Base-by-base conservation (phyloP, 2,329 filamentous ascomycete genomes). In the Aciculosporium take region DNA sequence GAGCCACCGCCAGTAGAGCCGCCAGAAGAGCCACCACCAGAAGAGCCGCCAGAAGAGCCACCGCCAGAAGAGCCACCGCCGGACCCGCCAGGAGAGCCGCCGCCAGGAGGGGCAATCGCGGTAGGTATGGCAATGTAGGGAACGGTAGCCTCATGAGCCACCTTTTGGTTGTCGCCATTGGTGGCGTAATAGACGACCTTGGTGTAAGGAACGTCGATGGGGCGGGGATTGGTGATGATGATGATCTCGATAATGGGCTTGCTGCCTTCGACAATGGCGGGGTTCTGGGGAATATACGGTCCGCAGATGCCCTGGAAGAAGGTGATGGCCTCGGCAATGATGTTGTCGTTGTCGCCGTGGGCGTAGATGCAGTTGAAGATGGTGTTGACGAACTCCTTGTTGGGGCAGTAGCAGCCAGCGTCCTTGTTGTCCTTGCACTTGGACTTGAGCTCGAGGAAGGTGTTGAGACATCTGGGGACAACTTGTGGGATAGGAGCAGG, bases 221-320 rank as follows among this genome's bases (percentile, higher is more conserved):
- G 61, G 44, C 68, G 70, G 43, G 73, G 74, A 20, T 66, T 64
- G 12, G 67, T 66, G 45, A 68, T 65, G 25, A 73, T 72, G 55
- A 76, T 68, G 61, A 80, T 72, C 42, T 69, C 71, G 52, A 76
- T 75, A 58, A 76, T 66, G 30, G 70, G 68, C 20, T 82, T 76
- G 51, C 85, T 77, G 48, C 74, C 78, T 38, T 83, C 93, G 56
- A 85, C 75, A 54, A 96, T 84, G 48, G 72, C 84, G n/a, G 88
- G 86, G 74, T 95, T 94, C 57, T 73, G 53, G 13, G 72, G 68
- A 28, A 85, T 72, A 62, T 81, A 80, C 40, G 72, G 65, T 44
- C 83, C 86, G 67, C 89, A 96, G 64, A 96, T 84, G 59, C 88
- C 88, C 62, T 88, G 81, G 70, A 95, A 81, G 76, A 84, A 94